Conservation (phyloP, 1,139 yeast genomes). For the Sugiyamaella neomexicana region DNA sequence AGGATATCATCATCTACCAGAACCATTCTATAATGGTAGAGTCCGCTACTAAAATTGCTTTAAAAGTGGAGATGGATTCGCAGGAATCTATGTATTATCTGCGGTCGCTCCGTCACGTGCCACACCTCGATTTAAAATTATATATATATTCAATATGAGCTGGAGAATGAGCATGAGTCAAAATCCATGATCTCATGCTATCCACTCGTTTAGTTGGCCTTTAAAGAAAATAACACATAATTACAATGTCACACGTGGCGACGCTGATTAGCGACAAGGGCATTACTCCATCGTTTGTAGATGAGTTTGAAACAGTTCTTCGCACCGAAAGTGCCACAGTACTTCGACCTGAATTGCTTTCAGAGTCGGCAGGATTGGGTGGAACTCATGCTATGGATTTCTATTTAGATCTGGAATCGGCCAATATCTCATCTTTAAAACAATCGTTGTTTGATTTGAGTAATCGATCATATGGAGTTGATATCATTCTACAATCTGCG, state of each 20-base stretch:
- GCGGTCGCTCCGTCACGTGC: too few relatives aligned
- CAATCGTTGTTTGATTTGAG: slow-evolving; percentile 27
- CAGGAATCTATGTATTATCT: too few relatives aligned
- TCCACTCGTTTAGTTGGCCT: too few relatives aligned
- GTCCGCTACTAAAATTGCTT: too few relatives aligned
- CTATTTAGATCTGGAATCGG: slow-evolving; percentile 26
- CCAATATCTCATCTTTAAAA: slow-evolving; percentile 22
- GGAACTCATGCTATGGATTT: slow-evolving; percentile 30
- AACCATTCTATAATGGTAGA: neutral
- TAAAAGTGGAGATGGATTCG: too few relatives aligned
- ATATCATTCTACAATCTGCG: slow-evolving; percentile 50
- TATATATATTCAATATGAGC: neutral
- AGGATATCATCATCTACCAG: slow-evolving; percentile 27
- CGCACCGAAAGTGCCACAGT: slow-evolving; percentile 28
- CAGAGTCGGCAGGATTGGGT: slow-evolving; percentile 16
- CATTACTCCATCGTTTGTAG: slow-evolving; percentile 22
- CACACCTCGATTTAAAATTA: slow-evolving; percentile 1
- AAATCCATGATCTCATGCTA: too few relatives aligned
- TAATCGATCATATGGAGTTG: slow-evolving; percentile 35
- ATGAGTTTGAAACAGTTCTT: slow-evolving; percentile 31
- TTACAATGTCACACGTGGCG: slow-evolving; percentile 28
- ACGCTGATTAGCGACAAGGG: slow-evolving; percentile 29
- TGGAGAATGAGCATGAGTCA: neutral
- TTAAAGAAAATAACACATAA: too few relatives aligned
- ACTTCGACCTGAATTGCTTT: slow-evolving; percentile 25